A percentile compares a stretch with the other conserved stretches of the same genome.
Conservation (phyloP, 169 alveolate species). For the Neospora caninum region DNA sequence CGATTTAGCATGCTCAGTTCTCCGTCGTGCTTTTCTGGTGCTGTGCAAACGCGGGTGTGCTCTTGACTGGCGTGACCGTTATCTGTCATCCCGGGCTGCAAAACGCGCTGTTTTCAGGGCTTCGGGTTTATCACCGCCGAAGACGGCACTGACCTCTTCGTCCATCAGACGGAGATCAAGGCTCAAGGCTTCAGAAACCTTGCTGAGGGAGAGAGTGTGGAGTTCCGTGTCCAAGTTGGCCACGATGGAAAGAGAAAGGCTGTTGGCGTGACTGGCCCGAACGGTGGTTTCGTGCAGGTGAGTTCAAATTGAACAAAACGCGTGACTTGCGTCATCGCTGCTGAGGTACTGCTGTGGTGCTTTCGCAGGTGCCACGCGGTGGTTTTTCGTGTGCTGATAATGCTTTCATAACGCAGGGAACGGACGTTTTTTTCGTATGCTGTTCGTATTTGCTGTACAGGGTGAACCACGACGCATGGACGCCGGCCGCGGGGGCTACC, state of each 20-base stretch:
- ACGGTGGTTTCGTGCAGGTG: constrained; percentile 80
- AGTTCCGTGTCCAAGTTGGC: constrained; percentile 75
- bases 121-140: constrained; percentile 83
- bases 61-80: too few relatives aligned
- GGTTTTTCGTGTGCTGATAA: neutral
- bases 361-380: neutral
- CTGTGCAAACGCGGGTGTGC: too few relatives aligned
- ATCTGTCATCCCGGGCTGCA: neutral
- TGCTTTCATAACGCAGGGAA: too few relatives aligned
- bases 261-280: constrained; percentile 82
- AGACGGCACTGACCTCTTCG: constrained; percentile 81
- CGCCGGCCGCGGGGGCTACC: constrained; percentile 49
- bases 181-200: constrained; percentile 82
- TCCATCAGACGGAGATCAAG: constrained; percentile 80
- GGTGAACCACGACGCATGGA: constrained; percentile 34
- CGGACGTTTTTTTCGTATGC: too few relatives aligned
- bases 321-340: neutral
- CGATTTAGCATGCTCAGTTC: too few relatives aligned
- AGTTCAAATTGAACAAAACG: neutral
- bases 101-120: constrained; percentile 69
- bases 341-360: too few relatives aligned
- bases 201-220: constrained; percentile 77
- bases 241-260: constrained; percentile 81
- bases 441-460: constrained; percentile 18
- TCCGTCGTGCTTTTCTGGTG: too few relatives aligned